Conservation (phyloP, 1,139 yeast species). For the Lodderomyces orthopsilosis region DNA sequence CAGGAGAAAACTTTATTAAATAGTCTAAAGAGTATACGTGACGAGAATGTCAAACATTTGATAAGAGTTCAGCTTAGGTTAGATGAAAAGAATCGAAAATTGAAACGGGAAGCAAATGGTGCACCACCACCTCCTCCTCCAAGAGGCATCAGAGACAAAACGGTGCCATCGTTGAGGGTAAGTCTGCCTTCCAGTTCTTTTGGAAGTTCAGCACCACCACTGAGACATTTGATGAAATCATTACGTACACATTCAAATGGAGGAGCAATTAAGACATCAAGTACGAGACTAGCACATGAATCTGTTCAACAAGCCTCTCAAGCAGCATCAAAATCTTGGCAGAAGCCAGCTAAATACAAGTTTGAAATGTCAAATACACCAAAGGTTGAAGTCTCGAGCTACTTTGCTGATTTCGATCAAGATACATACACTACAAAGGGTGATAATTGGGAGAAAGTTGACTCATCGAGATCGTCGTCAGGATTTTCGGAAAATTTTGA, state of each 20-base stretch:
- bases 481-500: constrained; percentile 13
- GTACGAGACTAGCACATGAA: constrained; percentile 8
- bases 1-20: constrained; percentile 45
- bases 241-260: constrained; percentile 25
- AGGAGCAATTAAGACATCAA: constrained; percentile 3
- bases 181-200: constrained; percentile 7
- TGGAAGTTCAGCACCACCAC: constrained; percentile 7
- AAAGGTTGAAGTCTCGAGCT: constrained; percentile 4
- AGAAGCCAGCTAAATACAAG: constrained; percentile 21
- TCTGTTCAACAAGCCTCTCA: constrained; percentile 28
- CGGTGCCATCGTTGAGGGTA: constrained; percentile 30
- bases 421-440: constrained; percentile 17
- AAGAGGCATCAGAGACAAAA: constrained; percentile 12
- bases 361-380: constrained; percentile 6
- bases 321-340: constrained; percentile 51
- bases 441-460: constrained; percentile 29
- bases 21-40: constrained; percentile 49
- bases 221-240: constrained; percentile 35
- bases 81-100: constrained; percentile 34
- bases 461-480: constrained; percentile 16
- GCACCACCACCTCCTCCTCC: constrained; percentile 16
- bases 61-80: constrained; percentile 42
- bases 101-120: constrained; percentile 13
- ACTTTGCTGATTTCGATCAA: constrained; percentile 49
- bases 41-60: constrained; percentile 49